Evolutionary conservation across 169 alveolate genomes (phyloP).

Genomic region (Sarcocystis neurona): DNA sequence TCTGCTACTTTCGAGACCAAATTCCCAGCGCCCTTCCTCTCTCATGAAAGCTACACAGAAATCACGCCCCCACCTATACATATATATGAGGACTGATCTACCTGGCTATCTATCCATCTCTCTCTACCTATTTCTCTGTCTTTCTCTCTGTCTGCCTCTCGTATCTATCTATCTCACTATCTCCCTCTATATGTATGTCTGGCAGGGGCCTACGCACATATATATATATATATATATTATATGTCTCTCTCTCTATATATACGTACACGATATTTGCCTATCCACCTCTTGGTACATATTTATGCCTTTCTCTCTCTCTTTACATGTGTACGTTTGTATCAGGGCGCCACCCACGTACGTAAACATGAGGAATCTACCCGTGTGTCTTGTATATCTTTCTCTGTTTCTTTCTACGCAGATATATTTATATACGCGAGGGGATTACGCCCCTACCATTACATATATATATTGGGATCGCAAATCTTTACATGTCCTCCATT

Average conservation of each 20-base stretch:
- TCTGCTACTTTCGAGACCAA: not conserved
- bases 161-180: not conserved
- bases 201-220: not conserved
- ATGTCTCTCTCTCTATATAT: not conserved
- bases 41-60: not conserved
- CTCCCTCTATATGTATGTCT: not conserved
- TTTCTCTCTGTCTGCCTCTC: not conserved
- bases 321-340: too few species aligned
- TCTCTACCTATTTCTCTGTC: not conserved
- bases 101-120: not conserved
- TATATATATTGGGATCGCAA: too few species aligned
- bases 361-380: too few species aligned
- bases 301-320: not conserved
- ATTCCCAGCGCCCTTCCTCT: not conserved
- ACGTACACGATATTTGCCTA: not conserved
- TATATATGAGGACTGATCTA: not conserved
- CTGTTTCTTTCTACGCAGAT: too few species aligned
- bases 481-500: too few species aligned
- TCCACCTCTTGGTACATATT: not conserved
- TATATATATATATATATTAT: conserved; percentile 4
- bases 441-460: too few species aligned
- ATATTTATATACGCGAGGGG: too few species aligned
- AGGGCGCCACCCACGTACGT: too few species aligned
- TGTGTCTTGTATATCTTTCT: too few species aligned
- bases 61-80: not conserved